Evolutionary conservation across 208 protist genomes (phyloP).

Genomic region (Leishmania martiniquensis): DNA sequence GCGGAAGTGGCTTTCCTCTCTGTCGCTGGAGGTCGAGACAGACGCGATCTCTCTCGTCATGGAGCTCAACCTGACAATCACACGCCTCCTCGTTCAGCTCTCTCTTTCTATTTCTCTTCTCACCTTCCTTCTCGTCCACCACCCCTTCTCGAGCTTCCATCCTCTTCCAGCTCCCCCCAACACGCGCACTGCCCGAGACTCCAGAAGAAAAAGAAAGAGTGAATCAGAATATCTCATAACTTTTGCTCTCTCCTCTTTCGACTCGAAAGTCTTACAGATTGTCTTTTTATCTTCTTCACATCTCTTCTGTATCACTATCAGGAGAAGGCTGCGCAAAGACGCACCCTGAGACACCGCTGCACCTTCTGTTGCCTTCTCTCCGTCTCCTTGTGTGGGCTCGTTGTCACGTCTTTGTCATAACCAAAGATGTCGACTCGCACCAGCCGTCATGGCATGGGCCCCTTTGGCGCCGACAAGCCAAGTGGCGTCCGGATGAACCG

Average conservation of each 20-base stretch:
- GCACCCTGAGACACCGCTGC: neutral
- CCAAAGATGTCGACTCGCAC: constrained; percentile 27
- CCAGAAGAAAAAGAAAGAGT: constrained; percentile 2
- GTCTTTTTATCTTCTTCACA: neutral
- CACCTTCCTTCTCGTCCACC: constrained; percentile 1
- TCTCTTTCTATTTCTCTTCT: constrained; percentile 8
- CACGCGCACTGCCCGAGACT: neutral
- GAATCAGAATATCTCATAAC: neutral
- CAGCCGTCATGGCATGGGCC: constrained; percentile 48
- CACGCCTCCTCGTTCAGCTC: neutral
- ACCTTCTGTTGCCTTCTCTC: neutral
- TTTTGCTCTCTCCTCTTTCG: neutral
- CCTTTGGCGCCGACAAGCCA: constrained; percentile 64
- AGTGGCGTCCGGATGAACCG: constrained; percentile 80
- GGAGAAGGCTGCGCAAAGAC: neutral
- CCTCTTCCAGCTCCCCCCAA: neutral
- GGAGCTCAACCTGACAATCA: neutral
- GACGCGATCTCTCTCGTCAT: neutral
- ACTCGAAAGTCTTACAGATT: neutral
- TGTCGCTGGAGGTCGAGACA: neutral
- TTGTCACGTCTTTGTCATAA: neutral
- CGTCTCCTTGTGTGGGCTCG: constrained; percentile 1
- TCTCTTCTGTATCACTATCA: neutral
- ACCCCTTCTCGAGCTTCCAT: neutral
- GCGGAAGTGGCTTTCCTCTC: constrained; percentile 7